These are phyloP conservation scores for Neoboletus brunneissimus DNA, from an alignment of 768 basidiomycete genomes.

Conservation along the genomic window DNA sequence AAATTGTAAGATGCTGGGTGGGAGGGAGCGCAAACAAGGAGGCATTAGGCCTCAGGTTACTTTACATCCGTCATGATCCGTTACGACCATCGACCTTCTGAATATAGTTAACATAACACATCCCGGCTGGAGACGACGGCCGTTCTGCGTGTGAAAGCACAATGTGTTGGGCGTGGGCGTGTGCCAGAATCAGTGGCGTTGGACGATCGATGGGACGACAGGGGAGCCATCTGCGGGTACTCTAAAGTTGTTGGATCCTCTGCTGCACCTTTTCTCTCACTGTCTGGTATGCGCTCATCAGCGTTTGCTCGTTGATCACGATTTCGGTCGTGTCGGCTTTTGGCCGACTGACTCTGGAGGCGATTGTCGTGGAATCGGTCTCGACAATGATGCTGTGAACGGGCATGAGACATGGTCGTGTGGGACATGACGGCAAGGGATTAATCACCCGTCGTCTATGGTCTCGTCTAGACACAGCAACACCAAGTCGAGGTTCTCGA, in stretches of 20 bases:
- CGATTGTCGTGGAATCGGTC: conserved; percentile 94
- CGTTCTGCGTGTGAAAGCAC: not conserved
- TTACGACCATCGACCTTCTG: not conserved
- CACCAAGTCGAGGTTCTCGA: conserved; percentile 93
- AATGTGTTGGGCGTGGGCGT: not conserved
- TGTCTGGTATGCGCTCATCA: conserved; percentile 90
- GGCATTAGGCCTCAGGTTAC: not conserved
- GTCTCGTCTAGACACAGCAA: conserved; percentile 94
- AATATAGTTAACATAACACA: not conserved
- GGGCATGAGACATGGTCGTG: conserved; percentile 9
- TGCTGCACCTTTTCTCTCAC: conserved; percentile 84
- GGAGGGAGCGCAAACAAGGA: not conserved
- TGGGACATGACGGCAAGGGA: conserved; percentile 24
- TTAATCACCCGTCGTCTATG: conserved; percentile 96
- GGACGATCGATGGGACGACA: not conserved
- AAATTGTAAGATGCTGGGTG: conserved; percentile 5
- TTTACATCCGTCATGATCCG: conserved; percentile 6
- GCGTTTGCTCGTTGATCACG: conserved; percentile 97
- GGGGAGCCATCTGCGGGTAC: conserved; percentile 21
- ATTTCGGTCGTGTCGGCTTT: conserved; percentile 94
- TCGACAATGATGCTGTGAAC: conserved; percentile 85
- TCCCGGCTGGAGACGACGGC: not conserved
- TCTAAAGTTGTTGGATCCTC: conserved; percentile 72
- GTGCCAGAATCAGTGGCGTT: not conserved
- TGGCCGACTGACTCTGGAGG: conserved; percentile 88